Evolutionary conservation across 1,139 yeast species (phyloP), one percentile per base, ranked within the genome.

Genomic region (Taiozyma sp.): DNA sequence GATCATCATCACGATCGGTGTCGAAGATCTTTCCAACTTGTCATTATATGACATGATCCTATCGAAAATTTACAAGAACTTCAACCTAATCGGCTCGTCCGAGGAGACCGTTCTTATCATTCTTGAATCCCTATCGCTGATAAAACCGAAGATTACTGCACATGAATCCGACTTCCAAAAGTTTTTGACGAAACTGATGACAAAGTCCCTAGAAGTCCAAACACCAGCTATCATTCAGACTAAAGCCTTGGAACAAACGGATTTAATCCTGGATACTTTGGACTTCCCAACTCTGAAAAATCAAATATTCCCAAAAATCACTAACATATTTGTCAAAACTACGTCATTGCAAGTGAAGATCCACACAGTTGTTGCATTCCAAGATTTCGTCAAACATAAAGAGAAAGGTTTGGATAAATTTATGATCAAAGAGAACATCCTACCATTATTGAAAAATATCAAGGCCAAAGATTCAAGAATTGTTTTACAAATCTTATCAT

Each of bases 341-440:
- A 87, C 95, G 0, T 81, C 93, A 43, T 71, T 91, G 42, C 82
- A 88, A 4, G 87, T 92, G 32, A 91, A 93, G 61, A 72, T 85
- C 36, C 76, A 83, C 14, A 80, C 96, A 3, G 74, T 91, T n/a
- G 72, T 75, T 30, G 76, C 88, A 1, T 84, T 93, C 60, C 77
- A 79, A 27, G 69, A 71, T 46, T 71, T 91, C 62, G 78, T 89
- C 14, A 40, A 30, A 1, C 48, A 52, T 14, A 78, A 76, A 14
- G 71, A 70, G 30, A 81, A 81, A 56, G 78, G 82, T 2, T 75
- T 92, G 48, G 97, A 93, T 62, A 84, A 81, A 59, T 77, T 81
- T 49, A 80, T 88, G 6, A 81, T 91, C 29, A 76, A 76, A 42
- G 97, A 92, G 49, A 90, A 87, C 55, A 71, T 93, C 44, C 69